Evolutionary conservation across 345 rosid species (phyloP).

Genomic region (Draba incana): DNA sequence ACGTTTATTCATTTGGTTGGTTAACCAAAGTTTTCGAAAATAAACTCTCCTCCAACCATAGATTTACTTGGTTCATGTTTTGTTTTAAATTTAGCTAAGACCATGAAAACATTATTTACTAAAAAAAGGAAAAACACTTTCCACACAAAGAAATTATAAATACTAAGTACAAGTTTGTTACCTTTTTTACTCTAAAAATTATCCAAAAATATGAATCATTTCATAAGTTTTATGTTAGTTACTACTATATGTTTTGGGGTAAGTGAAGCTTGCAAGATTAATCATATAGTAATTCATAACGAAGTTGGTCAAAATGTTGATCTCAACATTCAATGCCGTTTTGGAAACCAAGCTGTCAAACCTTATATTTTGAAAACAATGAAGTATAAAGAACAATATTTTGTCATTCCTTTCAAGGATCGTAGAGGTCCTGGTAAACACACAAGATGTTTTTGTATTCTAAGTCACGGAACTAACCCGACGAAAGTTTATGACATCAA

Average conservation of each 20-base stretch:
- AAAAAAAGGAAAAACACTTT: not conserved
- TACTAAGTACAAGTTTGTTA: not conserved
- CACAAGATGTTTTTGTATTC: not conserved
- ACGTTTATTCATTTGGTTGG: not conserved
- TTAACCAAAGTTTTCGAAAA: not conserved
- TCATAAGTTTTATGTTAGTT: not conserved
- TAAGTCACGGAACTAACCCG: not conserved
- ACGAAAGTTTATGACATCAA: not conserved
- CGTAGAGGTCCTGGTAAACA: not conserved
- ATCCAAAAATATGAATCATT: not conserved
- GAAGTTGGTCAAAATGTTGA: not conserved
- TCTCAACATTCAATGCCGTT: constrained; percentile 2
- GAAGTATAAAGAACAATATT: not conserved
- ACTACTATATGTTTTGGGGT: not conserved
- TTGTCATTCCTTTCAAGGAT: not conserved
- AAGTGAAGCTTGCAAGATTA: constrained; percentile 16
- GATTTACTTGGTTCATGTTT: not conserved
- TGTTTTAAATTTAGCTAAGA: not conserved
- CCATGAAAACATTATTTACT: not conserved
- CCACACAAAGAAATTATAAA: not conserved
- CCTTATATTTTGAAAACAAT: not conserved
- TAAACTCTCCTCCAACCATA: not conserved
- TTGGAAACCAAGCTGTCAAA: not conserved
- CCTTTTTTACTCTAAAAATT: not conserved
- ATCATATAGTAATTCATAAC: constrained; percentile 19